These are phyloP conservation scores for Suhomyces guaymorum DNA, from an alignment of 1,139 yeast genomes.

Conservation along the genomic window DNA sequence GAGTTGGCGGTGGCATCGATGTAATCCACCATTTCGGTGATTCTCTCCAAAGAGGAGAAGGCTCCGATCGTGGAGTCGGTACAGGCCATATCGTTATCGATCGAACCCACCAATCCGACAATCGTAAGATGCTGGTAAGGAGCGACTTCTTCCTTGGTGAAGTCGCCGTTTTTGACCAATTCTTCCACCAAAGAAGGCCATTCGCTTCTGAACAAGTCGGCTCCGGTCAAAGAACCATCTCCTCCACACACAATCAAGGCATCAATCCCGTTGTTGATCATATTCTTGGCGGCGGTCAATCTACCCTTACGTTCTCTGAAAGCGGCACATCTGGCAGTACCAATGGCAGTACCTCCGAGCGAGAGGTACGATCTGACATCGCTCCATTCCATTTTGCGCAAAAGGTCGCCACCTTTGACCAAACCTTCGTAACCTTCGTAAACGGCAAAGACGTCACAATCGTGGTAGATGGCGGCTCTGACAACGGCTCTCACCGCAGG, in stretches of 20 bases:
- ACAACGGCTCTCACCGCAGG: conserved; percentile 81
- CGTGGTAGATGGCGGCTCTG: conserved; percentile 68
- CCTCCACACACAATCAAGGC: conserved; percentile 84
- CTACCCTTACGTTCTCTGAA: conserved; percentile 72
- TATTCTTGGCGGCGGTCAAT: conserved; percentile 62
- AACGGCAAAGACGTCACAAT: conserved; percentile 71
- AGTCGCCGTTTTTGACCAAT: conserved; percentile 49
- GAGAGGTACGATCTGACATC: conserved; percentile 76
- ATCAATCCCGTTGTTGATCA: conserved; percentile 72
- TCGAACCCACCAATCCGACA: conserved; percentile 79
- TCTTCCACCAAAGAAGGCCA: conserved; percentile 76
- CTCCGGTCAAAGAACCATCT: conserved; percentile 84
- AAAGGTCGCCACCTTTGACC: conserved; percentile 65
- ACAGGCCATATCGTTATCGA: conserved; percentile 81
- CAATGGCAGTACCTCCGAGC: conserved; percentile 79
- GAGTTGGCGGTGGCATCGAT: conserved; percentile 85
- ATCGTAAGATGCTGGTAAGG: conserved; percentile 62
- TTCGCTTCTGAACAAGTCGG: conserved; percentile 73
- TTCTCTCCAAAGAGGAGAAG: conserved; percentile 72
- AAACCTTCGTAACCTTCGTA: conserved; percentile 81
- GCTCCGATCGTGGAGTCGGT: conserved; percentile 86
- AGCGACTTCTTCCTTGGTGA: conserved; percentile 52
- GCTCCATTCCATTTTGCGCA: conserved; percentile 70
- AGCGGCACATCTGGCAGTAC: conserved; percentile 74
- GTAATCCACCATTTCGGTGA: conserved; percentile 75